Conservation (phyloP, 305 asterid species). For the Plantago coronopus region DNA sequence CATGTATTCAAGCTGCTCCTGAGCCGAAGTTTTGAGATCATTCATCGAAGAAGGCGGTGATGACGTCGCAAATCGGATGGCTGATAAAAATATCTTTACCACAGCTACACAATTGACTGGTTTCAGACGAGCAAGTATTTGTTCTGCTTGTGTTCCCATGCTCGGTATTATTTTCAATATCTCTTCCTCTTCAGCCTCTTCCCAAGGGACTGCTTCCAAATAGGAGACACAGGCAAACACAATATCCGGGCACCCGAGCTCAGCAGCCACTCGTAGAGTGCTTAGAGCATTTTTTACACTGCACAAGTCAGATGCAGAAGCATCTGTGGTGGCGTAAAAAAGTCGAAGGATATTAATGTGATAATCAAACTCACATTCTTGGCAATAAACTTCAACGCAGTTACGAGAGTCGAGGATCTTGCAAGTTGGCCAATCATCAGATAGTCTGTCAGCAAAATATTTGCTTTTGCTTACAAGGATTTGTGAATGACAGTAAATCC, state of each 20-base stretch:
- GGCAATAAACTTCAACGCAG: slow-evolving; percentile 79
- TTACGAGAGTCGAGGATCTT: slow-evolving; percentile 76
- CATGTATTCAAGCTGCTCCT: slow-evolving; percentile 88
- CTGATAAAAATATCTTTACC: slow-evolving; percentile 51
- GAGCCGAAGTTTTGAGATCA: slow-evolving; percentile 70
- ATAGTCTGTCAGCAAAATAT: slow-evolving; percentile 69
- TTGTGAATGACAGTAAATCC: slow-evolving; percentile 74
- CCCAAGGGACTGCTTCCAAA: slow-evolving; percentile 94
- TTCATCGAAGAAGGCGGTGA: slow-evolving; percentile 48
- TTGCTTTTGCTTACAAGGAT: slow-evolving; percentile 54
- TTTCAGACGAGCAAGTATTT: slow-evolving; percentile 71
- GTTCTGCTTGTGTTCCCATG: slow-evolving; percentile 63
- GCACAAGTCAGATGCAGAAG: slow-evolving; percentile 35
- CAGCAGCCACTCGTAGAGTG: slow-evolving; percentile 53
- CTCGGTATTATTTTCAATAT: slow-evolving; percentile 57
- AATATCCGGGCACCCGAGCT: slow-evolving; percentile 64
- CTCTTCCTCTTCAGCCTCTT: slow-evolving; percentile 86
- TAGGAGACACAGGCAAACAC: slow-evolving; percentile 55
- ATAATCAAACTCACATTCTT: slow-evolving; percentile 60
- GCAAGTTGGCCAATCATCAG: slow-evolving; percentile 74
- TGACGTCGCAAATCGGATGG: slow-evolving; percentile 70
- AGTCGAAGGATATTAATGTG: slow-evolving; percentile 55
- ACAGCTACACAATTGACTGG: slow-evolving; percentile 54
- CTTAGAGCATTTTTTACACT: slow-evolving; percentile 69
- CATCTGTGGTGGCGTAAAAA: slow-evolving; percentile 38